phyloP scores from a whole-genome alignment of 352 stramenopile genomes.

The Phytopythium aichiense region DNA sequence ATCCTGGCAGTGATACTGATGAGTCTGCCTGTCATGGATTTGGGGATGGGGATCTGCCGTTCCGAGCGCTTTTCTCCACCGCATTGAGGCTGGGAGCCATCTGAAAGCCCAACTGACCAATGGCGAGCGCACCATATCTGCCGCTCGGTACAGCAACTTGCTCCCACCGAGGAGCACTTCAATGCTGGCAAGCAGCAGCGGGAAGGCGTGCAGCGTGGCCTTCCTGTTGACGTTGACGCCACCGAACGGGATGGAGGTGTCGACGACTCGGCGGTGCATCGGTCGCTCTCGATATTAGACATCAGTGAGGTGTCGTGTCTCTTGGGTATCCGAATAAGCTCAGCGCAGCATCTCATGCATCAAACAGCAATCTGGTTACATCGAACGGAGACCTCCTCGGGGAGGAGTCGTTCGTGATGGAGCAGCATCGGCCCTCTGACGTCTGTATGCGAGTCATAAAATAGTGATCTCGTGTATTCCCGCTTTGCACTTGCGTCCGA shows the following conservation, averaged over 20 bases:
- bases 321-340: too few species aligned
- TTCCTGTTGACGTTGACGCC: background rate
- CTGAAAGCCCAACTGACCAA: background rate
- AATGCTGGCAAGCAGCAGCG: background rate
- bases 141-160: background rate
- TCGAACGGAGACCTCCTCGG: too few species aligned
- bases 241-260: background rate
- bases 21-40: background rate
- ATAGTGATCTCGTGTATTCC: background rate
- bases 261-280: background rate
- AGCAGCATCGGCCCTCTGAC: too few species aligned
- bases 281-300: too few species aligned
- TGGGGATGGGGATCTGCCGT: background rate
- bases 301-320: too few species aligned
- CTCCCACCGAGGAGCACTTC: background rate
- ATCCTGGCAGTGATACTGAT: background rate
- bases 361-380: too few species aligned
- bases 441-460: background rate
- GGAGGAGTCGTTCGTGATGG: too few species aligned
- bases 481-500: background rate
- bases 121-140: background rate
- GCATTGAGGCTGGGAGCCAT: background rate
- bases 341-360: too few species aligned
- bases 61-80: background rate
- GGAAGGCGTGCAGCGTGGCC: background rate